These are phyloP conservation scores for Erysimum cheiranthoides DNA, from an alignment of 345 rosid species.

Conservation along the genomic window DNA sequence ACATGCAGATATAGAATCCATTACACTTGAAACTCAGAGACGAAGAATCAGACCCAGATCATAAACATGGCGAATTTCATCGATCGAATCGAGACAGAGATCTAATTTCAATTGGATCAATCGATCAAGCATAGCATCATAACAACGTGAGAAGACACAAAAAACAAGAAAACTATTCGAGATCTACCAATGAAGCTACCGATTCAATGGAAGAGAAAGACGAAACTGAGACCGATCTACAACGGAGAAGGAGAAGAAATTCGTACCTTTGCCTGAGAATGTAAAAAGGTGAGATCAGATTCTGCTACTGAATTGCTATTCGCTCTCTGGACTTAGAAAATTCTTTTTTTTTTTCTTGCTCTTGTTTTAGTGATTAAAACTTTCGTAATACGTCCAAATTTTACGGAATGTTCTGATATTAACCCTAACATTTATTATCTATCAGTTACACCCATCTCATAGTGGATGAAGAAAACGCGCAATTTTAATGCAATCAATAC, in stretches of 20 bases:
- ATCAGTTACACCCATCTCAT: neutral
- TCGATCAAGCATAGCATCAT: slow-evolving; percentile 25
- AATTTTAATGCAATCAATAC: too few species aligned
- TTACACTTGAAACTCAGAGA: too few species aligned
- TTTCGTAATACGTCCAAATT: neutral
- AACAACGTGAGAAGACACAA: slow-evolving; percentile 21
- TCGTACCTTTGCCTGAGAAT: slow-evolving; percentile 40
- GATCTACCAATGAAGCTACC: slow-evolving; percentile 34
- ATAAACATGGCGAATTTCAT: slow-evolving; percentile 6
- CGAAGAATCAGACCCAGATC: slow-evolving; percentile 15
- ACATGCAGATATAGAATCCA: slow-evolving; percentile 13
- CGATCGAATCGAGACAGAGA: slow-evolving; percentile 20
- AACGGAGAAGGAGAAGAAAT: slow-evolving; percentile 14
- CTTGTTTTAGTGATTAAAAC: neutral
- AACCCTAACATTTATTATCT: neutral
- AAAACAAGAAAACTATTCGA: slow-evolving; percentile 1
- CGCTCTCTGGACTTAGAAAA: slow-evolving; percentile 11
- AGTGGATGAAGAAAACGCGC: too few species aligned
- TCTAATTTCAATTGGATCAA: slow-evolving; percentile 32
- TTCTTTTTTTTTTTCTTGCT: slow-evolving; percentile 11
- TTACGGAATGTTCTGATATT: neutral
- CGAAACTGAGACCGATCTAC: slow-evolving; percentile 23
- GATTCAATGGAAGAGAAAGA: neutral
- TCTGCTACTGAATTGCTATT: slow-evolving; percentile 32
- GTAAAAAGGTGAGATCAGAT: slow-evolving; percentile 34